These are phyloP conservation scores for Pythium sukuiense DNA, from an alignment of 352 stramenopile genomes.

Conservation along the genomic window DNA sequence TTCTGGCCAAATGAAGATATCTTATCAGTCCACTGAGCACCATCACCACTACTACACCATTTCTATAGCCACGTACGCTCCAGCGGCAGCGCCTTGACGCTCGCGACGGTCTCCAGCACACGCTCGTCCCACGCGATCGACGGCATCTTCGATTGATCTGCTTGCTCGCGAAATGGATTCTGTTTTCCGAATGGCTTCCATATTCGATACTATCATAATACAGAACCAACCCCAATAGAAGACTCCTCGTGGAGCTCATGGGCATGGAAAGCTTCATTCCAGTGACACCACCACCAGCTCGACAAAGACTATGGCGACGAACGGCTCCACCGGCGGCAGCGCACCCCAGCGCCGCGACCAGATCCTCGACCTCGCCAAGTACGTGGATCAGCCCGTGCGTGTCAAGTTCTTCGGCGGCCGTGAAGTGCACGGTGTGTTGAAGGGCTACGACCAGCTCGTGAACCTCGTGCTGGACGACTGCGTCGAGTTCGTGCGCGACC, in stretches of 20 bases:
- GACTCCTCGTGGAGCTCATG: neutral
- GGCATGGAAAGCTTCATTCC: slow-evolving; percentile 9
- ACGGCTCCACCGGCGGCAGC: slow-evolving; percentile 36
- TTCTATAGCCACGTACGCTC: slow-evolving; percentile 36
- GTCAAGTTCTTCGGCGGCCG: slow-evolving; percentile 95
- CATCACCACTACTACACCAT: neutral
- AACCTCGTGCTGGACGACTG: slow-evolving; percentile 97
- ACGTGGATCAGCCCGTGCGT: slow-evolving; percentile 93
- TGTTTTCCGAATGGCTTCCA: neutral
- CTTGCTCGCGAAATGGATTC: slow-evolving; percentile 6
- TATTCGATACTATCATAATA: neutral
- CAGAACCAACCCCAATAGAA: neutral
- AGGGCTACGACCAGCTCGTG: slow-evolving; percentile 96
- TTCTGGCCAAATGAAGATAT: slow-evolving; percentile 29
- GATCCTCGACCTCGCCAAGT: slow-evolving; percentile 94
- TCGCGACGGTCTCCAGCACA: slow-evolving; percentile 49
- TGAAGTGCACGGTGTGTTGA: slow-evolving; percentile 91
- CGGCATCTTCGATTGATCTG: slow-evolving; percentile 33
- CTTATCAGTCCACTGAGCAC: neutral
- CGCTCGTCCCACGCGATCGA: slow-evolving; percentile 61
- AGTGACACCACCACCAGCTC: slow-evolving; percentile 9
- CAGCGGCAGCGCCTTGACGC: slow-evolving; percentile 32
- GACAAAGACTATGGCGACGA: slow-evolving; percentile 50
- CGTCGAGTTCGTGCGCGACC: slow-evolving; percentile 93
- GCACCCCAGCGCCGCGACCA: slow-evolving; percentile 55